These are phyloP conservation scores for Lunularia cruciata DNA, from an alignment of 225 moss, liverwort and hornwort genomes.

Conservation along the genomic window DNA sequence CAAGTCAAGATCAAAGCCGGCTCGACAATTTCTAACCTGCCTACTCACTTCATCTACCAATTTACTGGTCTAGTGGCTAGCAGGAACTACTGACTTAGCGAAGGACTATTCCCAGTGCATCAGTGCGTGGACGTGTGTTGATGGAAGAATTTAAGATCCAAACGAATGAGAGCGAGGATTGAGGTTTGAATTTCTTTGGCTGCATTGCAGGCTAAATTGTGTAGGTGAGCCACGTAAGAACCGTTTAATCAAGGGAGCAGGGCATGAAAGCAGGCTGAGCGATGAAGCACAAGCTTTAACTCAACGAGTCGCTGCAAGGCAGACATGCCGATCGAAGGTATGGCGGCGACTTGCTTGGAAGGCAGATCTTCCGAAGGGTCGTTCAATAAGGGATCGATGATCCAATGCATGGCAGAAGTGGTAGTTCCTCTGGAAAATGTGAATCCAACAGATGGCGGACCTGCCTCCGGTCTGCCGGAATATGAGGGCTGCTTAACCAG, in stretches of 20 bases:
- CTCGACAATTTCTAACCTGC: too few relatives aligned
- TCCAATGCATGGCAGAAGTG: background rate
- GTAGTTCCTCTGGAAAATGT: background rate
- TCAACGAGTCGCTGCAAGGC: background rate
- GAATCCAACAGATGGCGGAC: background rate
- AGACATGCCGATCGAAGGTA: conserved; percentile 2
- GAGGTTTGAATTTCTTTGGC: background rate
- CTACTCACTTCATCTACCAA: too few relatives aligned
- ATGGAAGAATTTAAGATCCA: too few relatives aligned
- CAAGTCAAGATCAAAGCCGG: too few relatives aligned
- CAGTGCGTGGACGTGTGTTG: too few relatives aligned
- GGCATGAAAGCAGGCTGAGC: conserved; percentile 2
- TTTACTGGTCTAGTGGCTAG: too few relatives aligned
- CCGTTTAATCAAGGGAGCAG: background rate
- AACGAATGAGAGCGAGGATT: background rate
- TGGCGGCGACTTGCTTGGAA: background rate
- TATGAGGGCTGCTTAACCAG: background rate
- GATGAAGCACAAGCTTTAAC: conserved; percentile 17
- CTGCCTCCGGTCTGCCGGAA: background rate
- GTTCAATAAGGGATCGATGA: background rate
- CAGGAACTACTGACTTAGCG: too few relatives aligned
- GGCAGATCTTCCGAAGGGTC: background rate
- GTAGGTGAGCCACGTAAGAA: conserved; percentile 2
- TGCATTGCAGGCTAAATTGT: conserved; percentile 1
- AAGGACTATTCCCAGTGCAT: too few relatives aligned